Conservation (phyloP, 2,329 filamentous ascomycete species). For the Diaporthe australafricana region DNA sequence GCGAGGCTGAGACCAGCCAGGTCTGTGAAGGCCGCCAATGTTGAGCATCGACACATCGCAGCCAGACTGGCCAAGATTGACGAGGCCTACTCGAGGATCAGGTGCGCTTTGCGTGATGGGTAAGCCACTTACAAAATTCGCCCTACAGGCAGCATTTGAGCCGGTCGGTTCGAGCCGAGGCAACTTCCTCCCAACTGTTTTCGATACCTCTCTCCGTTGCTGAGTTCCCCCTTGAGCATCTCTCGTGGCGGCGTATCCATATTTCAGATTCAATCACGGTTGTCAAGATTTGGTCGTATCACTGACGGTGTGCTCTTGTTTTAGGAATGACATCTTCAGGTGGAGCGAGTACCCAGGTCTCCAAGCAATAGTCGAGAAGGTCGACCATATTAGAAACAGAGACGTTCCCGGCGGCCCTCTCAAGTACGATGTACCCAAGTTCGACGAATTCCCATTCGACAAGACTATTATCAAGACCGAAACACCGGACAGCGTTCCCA, state of each 20-base stretch:
- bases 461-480: no score
- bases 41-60: background rate
- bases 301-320: background rate
- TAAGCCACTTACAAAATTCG: background rate
- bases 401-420: background rate
- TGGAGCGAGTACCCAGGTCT: background rate
- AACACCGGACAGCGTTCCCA: accelerated
- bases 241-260: background rate
- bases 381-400: background rate
- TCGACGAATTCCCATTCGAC: background rate
- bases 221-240: background rate
- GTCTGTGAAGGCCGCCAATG: background rate
- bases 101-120: background rate
- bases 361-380: background rate
- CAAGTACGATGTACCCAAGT: background rate
- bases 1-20: no score
- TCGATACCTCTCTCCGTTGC: background rate
- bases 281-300: no score
- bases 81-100: no score
- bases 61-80: background rate
- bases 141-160: no score
- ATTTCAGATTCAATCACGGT: background rate
- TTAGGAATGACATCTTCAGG: background rate
- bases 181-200: no score
- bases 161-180: no score